Evolutionary conservation across 2,329 filamentous ascomycete species (phyloP).

Genomic region (Diaporthe sp.): DNA sequence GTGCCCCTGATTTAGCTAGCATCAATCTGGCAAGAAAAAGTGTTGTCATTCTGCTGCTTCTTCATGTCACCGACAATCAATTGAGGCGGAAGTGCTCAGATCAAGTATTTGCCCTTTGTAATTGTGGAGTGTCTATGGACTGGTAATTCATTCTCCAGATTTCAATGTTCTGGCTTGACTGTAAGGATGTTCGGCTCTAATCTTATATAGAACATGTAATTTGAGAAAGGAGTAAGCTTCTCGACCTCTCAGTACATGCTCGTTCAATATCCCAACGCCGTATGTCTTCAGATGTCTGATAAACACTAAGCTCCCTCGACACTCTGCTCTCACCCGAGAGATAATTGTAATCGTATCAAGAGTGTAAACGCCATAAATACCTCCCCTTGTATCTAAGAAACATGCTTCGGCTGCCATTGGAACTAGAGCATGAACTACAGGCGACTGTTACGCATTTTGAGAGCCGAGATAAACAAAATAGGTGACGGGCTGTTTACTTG

Average conservation of each 20-base stretch:
- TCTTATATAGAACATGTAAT: not conserved
- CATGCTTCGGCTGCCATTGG: not conserved
- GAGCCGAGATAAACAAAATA: not conserved
- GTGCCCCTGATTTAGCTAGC: no score
- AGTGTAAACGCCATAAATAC: not conserved
- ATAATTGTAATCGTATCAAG: fast-evolving
- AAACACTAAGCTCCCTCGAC: not conserved
- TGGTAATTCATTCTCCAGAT: not conserved
- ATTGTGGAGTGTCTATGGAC: not conserved
- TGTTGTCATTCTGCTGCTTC: no score
- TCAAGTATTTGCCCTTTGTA: not conserved
- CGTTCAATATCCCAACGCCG: no score
- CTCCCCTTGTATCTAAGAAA: not conserved
- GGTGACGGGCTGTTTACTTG: not conserved
- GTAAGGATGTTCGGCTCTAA: not conserved
- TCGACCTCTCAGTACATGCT: not conserved
- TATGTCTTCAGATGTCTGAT: no score
- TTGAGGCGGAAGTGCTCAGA: no score
- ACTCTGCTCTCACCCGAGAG: not conserved
- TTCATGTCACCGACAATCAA: no score
- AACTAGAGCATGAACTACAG: fast-evolving
- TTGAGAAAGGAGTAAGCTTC: no score
- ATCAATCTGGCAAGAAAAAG: no score
- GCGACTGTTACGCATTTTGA: not conserved
- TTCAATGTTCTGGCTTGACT: not conserved